Conservation (phyloP, 2,329 filamentous ascomycete genomes). For the Lanzia echinophila region DNA sequence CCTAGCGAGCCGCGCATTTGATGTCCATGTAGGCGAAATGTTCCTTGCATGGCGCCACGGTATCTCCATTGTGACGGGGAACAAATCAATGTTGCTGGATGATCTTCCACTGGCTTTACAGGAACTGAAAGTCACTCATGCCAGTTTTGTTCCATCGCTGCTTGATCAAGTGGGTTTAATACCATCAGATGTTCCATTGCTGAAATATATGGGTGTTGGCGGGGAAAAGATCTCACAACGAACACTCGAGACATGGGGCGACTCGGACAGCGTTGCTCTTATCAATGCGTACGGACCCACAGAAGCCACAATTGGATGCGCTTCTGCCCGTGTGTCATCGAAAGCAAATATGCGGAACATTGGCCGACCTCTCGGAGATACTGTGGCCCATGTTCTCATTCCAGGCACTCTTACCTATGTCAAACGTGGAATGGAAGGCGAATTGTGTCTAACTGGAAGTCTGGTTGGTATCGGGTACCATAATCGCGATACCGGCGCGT, state of each 20-base stretch:
- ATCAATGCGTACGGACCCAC: conserved; percentile 6
- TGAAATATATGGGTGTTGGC: neutral
- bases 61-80: conserved; percentile 24
- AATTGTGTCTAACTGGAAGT: conserved; percentile 3
- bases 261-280: neutral
- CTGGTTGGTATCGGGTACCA: conserved; percentile 1
- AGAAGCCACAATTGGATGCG: conserved; percentile 1
- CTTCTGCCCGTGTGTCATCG: neutral
- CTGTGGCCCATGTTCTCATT: conserved; percentile 1
- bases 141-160: conserved; percentile 1
- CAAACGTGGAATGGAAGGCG: neutral
- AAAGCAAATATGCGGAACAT: neutral
- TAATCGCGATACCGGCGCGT: conserved; percentile 1
- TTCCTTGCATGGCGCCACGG: conserved; percentile 29
- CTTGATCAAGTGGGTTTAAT: neutral
- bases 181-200: neutral
- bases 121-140: conserved; percentile 1
- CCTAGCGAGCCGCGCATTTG: conserved; percentile 31
- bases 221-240: conserved; percentile 2
- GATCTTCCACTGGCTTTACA: conserved; percentile 1
- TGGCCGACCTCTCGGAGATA: neutral
- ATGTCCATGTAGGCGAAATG: conserved; percentile 29
- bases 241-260: neutral
- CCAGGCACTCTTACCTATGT: neutral
- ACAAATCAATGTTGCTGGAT: conserved; percentile 1